Conservation (phyloP, 2,329 filamentous ascomycete species). For the Cladophialophora exuberans region DNA sequence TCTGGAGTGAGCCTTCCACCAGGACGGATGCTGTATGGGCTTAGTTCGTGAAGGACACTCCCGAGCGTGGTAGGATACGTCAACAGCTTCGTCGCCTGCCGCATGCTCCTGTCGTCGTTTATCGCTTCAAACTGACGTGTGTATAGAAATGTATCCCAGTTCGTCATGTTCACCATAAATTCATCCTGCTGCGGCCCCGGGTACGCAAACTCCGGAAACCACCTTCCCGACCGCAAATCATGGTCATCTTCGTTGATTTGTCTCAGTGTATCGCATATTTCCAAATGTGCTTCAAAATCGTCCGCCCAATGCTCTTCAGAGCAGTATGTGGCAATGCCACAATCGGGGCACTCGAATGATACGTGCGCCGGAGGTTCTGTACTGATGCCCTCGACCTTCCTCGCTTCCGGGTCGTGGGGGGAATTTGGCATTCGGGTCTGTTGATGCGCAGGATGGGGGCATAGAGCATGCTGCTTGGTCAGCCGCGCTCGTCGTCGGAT, state of each 20-base stretch:
- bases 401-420: constrained; percentile 65
- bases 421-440: constrained; percentile 70
- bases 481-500: constrained; percentile 87
- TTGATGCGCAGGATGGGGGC: constrained; percentile 85
- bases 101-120: constrained; percentile 85
- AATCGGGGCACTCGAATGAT: constrained; percentile 93
- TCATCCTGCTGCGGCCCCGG: constrained; percentile 89
- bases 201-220: constrained; percentile 93
- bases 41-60: constrained; percentile 90
- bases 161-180: constrained; percentile 93
- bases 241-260: constrained; percentile 99
- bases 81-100: constrained; percentile 88
- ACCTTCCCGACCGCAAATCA: constrained; percentile 83
- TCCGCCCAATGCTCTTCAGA: constrained; percentile 94
- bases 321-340: constrained; percentile 91
- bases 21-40: constrained; percentile 80
- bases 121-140: constrained; percentile 89
- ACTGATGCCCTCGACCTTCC: constrained; percentile 53
- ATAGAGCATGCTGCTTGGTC: constrained; percentile 91
- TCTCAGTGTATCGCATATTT: constrained; percentile 86
- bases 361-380: constrained; percentile 73
- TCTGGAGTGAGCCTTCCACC: constrained; percentile 80
- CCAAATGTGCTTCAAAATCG: constrained; percentile 88
- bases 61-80: constrained; percentile 93
- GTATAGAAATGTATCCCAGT: constrained; percentile 97